Evolutionary conservation across 2,329 filamentous ascomycete species (phyloP).

Genomic region (Colletotrichum sansevieriae): DNA sequence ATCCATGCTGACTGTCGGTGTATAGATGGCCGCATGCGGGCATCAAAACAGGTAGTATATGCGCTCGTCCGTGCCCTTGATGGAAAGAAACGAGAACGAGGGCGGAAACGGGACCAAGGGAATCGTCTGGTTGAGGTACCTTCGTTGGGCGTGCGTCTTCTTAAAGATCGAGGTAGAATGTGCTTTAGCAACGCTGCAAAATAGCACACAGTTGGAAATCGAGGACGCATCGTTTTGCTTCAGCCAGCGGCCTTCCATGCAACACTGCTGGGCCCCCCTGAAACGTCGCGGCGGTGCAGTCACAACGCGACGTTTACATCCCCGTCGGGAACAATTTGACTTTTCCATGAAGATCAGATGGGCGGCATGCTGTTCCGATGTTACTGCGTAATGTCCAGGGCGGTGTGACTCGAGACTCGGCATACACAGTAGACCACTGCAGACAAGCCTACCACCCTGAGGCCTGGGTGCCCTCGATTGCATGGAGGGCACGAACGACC

Average conservation of each 20-base stretch:
- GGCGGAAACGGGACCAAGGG: neutral
- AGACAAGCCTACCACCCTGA: too few species aligned
- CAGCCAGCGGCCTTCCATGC: conserved; percentile 30
- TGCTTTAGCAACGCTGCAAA: neutral
- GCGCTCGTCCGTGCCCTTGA: conserved; percentile 22
- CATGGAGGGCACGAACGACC: conserved; percentile 27
- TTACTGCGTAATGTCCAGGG: neutral
- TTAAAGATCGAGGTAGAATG: neutral
- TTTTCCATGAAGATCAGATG: conserved; percentile 24
- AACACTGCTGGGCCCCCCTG: conserved; percentile 33
- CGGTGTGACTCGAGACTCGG: conserved; percentile 8
- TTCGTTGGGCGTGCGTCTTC: neutral
- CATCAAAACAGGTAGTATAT: neutral
- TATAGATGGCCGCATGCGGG: conserved; percentile 22
- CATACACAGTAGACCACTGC: too few species aligned
- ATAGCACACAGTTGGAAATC: neutral
- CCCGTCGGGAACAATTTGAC: conserved; percentile 23
- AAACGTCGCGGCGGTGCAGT: conserved; percentile 35
- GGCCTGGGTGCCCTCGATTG: neutral
- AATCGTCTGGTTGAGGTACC: too few species aligned
- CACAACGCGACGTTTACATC: conserved; percentile 5
- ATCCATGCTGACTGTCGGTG: neutral
- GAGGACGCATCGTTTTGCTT: conserved; percentile 19
- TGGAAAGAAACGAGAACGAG: neutral
- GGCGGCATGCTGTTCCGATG: neutral